Evolutionary conservation across 805 yeast genomes (phyloP), one percentile per base, ranked within the genome.

Genomic region (Hanseniaspora lachancei): DNA sequence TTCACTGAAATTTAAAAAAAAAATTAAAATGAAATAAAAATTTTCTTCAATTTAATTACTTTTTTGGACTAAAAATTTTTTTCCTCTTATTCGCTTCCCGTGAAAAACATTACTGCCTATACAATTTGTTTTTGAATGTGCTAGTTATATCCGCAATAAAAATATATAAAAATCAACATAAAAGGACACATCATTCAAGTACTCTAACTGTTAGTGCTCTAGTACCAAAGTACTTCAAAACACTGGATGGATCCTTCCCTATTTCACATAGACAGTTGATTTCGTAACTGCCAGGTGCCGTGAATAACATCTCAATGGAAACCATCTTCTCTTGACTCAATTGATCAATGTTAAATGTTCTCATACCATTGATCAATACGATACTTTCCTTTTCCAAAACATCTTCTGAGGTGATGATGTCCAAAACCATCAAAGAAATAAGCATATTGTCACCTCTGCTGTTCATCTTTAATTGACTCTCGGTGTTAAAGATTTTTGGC

Each of bases 301-400:
- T 23, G 36, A 56, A 56, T 8, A 41, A 12, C 5, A 53, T 23
- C n/a, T 42, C 52, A 9, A 51, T 13, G 7, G 16, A 20, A 8
- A 56, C 27, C 1, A 21, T n/a, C 18, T 46, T 21, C 20, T 49
- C 29, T n/a, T 23, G 29, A 12, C 29, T 20, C 21, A 29, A 9
- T n/a, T 13, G 13, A 13, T 52, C 55, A 32, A 50, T 56, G 15
- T 42, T 43, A 9, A 56, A 50, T 2, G 55, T 39, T 46, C 54
- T 50, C 36, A 35, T 56, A 16, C 58, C 58, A 42, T 56, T 56
- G 6, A 56, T 18, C 39, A 56, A 21, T 10, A 56, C 55, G 13
- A 40, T 50, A 23, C 41, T 36, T 29, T 38, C 32, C 10, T 20
- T 40, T 12, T 46, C 50, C 10, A 56, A 29, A 18, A 51, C 58